A percentile compares a stretch with the other conserved stretches of the same genome.
Conservation (phyloP, 208 protist species). For the Leishmania lainsoni region DNA sequence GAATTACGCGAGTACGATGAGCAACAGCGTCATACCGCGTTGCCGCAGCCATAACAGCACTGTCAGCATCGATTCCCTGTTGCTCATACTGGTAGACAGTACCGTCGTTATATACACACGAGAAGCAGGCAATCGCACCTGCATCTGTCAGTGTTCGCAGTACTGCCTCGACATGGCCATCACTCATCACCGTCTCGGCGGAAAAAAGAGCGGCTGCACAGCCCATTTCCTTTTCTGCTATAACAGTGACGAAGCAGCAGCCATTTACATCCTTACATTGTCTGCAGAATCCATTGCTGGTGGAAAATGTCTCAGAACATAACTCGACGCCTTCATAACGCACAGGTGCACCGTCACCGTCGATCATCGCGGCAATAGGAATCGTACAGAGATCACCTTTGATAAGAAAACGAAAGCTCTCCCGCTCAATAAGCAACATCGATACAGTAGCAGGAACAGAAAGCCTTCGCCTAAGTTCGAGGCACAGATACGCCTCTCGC, state of each 20-base stretch:
- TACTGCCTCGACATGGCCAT: neutral
- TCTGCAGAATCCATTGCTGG: neutral
- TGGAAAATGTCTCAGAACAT: neutral
- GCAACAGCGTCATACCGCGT: neutral
- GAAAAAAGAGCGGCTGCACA: neutral
- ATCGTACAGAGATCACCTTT: neutral
- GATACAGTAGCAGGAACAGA: neutral
- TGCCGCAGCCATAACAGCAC: too few species aligned
- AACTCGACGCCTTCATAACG: neutral
- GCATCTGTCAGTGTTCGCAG: neutral
- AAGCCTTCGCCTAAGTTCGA: neutral
- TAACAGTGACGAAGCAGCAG: neutral
- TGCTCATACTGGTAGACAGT: neutral
- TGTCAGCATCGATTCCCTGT: neutral
- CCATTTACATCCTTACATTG: neutral
- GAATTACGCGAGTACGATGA: conserved; percentile 1
- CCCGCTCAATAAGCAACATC: neutral
- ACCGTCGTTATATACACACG: neutral
- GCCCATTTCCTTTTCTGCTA: neutral
- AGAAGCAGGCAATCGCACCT: neutral
- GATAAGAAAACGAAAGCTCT: neutral
- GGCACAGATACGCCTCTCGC: neutral
- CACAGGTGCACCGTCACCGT: neutral
- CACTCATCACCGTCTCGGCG: neutral
- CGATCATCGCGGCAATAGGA: neutral